phyloP scores from a whole-genome alignment of 495 filamentous ascomycete genomes.

The Glonium stellatum region DNA sequence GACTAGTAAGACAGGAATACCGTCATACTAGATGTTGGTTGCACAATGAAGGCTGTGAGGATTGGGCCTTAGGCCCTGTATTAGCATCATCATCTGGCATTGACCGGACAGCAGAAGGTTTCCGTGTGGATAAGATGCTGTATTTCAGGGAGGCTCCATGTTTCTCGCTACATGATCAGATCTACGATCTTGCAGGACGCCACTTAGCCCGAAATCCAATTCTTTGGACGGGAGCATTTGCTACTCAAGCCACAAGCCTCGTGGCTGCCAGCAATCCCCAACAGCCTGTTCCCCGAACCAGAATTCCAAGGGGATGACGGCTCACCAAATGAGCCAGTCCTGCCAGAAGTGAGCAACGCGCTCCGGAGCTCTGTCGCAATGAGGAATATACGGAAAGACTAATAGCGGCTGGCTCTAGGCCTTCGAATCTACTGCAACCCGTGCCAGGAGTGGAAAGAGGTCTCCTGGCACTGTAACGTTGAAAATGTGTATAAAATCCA shows the following conservation, averaged over 20 bases:
- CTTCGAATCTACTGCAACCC: conserved; percentile 16
- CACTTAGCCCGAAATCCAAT: neutral
- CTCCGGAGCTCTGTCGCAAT: conserved; percentile 14
- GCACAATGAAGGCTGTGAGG: conserved; percentile 6
- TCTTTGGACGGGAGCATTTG: conserved; percentile 2
- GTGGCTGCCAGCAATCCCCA: neutral
- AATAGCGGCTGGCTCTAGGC: conserved; percentile 23
- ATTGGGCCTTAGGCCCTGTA: conserved; percentile 11
- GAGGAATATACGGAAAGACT: conserved; percentile 17
- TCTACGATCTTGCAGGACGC: conserved; percentile 21
- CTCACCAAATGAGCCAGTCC: conserved; percentile 15
- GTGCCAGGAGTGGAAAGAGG: conserved; percentile 24
- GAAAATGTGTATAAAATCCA: conserved; percentile 24
- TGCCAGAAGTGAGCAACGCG: conserved; percentile 17
- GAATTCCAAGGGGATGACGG: neutral
- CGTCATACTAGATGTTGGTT: neutral
- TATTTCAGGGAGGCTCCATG: neutral
- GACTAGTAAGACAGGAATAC: conserved; percentile 23
- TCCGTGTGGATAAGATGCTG: conserved; percentile 8
- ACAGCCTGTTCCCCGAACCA: neutral
- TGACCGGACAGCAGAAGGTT: neutral
- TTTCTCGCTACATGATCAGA: conserved; percentile 13
- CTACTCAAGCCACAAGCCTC: neutral
- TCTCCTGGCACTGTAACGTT: conserved; percentile 2
- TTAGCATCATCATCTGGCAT: conserved; percentile 13